Conservation (phyloP, 345 rosid genomes). For the Acer yangbiense region DNA sequence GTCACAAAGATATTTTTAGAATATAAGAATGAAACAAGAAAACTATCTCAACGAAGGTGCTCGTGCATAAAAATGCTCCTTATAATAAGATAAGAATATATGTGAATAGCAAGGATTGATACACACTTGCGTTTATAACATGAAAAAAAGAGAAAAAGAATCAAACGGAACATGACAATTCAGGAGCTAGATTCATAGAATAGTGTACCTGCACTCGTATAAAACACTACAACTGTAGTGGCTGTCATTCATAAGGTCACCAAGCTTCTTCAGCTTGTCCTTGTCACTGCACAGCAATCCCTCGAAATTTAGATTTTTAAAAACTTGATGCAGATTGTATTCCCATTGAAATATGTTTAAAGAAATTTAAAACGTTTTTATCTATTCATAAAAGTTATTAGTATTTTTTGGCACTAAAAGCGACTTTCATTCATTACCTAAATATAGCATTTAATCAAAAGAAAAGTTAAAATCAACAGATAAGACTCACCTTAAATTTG, state of each 20-base stretch:
- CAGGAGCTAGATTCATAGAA: not conserved
- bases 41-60: not conserved
- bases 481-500: slow-evolving; percentile 54
- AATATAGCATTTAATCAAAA: not conserved
- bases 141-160: not conserved
- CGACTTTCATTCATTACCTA: not conserved
- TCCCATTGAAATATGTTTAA: not conserved
- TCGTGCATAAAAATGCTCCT: not conserved
- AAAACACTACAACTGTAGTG: slow-evolving; percentile 89
- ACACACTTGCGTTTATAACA: not conserved
- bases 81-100: not conserved
- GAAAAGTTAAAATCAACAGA: not conserved
- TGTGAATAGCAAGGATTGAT: not conserved
- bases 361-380: not conserved
- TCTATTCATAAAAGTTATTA: too few relatives aligned
- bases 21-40: not conserved
- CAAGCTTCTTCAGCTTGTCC: slow-evolving; percentile 83
- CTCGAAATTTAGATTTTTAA: not conserved
- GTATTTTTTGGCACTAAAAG: too few relatives aligned
- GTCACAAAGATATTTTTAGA: not conserved
- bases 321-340: not conserved
- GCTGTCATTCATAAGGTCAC: slow-evolving; percentile 92
- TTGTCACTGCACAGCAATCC: slow-evolving; percentile 65
- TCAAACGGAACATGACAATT: not conserved
- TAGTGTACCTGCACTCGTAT: slow-evolving; percentile 90